Percentiles rank a stretch among this genome's conserved stretches.
Evolutionary conservation across 1,139 yeast species (phyloP).

Genomic region (Nadsonia starkeyi-henricii): DNA sequence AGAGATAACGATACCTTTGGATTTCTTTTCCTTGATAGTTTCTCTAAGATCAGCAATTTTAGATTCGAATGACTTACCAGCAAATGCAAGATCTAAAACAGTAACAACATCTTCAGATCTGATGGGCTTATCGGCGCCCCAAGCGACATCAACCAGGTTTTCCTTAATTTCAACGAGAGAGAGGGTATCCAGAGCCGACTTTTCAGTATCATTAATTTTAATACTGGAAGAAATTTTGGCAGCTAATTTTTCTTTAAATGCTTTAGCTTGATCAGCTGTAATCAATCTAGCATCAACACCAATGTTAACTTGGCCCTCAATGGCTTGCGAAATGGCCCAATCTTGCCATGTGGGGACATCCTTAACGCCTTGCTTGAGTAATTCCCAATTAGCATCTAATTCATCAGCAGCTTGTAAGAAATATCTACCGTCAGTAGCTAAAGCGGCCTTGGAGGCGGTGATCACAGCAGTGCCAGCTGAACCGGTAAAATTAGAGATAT

Average conservation of each 20-base stretch:
- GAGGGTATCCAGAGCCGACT: constrained; percentile 29
- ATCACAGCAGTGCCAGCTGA: constrained; percentile 89
- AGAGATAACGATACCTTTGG: constrained; percentile 39
- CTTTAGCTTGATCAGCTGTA: constrained; percentile 31
- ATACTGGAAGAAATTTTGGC: constrained; percentile 1
- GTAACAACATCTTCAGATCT: constrained; percentile 22
- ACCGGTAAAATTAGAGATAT: constrained; percentile 76
- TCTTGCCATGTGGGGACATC: constrained; percentile 79
- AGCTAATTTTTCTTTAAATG: constrained; percentile 22
- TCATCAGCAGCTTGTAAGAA: constrained; percentile 83
- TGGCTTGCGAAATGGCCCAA: constrained; percentile 43
- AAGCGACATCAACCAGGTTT: constrained; percentile 64
- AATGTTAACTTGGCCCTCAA: constrained; percentile 24
- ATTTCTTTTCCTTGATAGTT: constrained; percentile 31
- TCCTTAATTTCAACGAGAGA: constrained; percentile 49
- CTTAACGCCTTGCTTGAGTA: constrained; percentile 65
- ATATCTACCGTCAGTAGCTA: constrained; percentile 92
- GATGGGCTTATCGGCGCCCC: constrained; percentile 37
- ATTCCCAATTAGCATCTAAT: constrained; percentile 79
- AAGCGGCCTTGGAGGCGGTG: constrained; percentile 58
- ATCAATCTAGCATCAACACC: constrained; percentile 62
- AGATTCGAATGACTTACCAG: constrained; percentile 30
- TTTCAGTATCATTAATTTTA: constrained; percentile 2
- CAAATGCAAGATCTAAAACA: constrained; percentile 21
- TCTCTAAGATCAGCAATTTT: constrained; percentile 34